Evolutionary conservation across 495 filamentous ascomycete genomes (phyloP).

Genomic region (Aspergillus steynii): DNA sequence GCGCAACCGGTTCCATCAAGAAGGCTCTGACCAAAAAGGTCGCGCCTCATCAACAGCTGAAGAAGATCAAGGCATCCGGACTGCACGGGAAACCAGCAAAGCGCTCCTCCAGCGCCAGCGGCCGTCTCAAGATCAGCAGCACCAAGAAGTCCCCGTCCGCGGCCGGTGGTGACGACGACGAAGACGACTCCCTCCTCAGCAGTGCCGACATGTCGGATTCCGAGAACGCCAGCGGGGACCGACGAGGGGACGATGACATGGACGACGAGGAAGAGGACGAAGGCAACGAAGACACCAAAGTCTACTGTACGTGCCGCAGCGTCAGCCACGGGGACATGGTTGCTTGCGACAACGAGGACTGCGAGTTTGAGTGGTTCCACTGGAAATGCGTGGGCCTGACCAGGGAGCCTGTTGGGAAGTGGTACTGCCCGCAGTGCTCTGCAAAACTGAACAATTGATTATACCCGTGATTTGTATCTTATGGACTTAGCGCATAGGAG

Average conservation of each 20-base stretch:
- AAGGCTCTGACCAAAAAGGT: slow-evolving; percentile 64
- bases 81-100: slow-evolving; percentile 55
- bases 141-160: slow-evolving; percentile 61
- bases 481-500: slow-evolving; percentile 2
- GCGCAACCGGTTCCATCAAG: slow-evolving; percentile 52
- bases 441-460: slow-evolving; percentile 55
- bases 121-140: slow-evolving; percentile 35
- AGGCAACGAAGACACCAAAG: slow-evolving; percentile 80
- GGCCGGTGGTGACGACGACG: slow-evolving; percentile 63
- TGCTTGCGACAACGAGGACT: slow-evolving; percentile 91
- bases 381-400: slow-evolving; percentile 92
- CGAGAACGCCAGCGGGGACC: slow-evolving; percentile 40
- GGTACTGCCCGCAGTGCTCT: slow-evolving; percentile 86
- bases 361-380: slow-evolving; percentile 97
- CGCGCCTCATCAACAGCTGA: slow-evolving; percentile 64
- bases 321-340: slow-evolving; percentile 98
- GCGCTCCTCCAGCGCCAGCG: slow-evolving; percentile 47
- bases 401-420: slow-evolving; percentile 84
- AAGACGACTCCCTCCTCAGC: slow-evolving; percentile 60
- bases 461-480: slow-evolving; percentile 7
- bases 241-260: slow-evolving; percentile 53
- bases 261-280: slow-evolving; percentile 78
- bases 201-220: slow-evolving; percentile 53
- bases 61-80: slow-evolving; percentile 45
- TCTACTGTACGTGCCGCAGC: slow-evolving; percentile 91